Percentiles rank a stretch among this genome's conserved stretches.
These are phyloP conservation scores for Lactarius evosmus DNA, from an alignment of 768 basidiomycete genomes.

Conservation along the genomic window DNA sequence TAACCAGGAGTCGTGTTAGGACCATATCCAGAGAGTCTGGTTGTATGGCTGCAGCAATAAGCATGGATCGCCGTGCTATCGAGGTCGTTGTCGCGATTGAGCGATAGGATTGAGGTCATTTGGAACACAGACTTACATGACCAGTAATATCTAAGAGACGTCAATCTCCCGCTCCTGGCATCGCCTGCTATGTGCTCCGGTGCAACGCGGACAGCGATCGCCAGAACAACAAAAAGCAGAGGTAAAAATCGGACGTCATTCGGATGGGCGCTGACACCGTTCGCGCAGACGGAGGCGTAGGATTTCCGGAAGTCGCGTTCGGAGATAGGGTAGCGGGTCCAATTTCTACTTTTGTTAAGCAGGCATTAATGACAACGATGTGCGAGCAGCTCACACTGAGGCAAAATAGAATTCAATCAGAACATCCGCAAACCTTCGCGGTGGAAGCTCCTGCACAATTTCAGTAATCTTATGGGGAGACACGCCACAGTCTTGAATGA, in stretches of 20 bases:
- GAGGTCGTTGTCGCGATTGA: slow-evolving; percentile 24
- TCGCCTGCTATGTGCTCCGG: slow-evolving; percentile 84
- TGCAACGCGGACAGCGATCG: slow-evolving; percentile 80
- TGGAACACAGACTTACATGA: slow-evolving; percentile 62
- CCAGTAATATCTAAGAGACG: slow-evolving; percentile 92
- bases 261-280: slow-evolving; percentile 64
- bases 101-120: slow-evolving; percentile 9
- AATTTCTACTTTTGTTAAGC: slow-evolving; percentile 56
- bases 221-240: slow-evolving; percentile 89
- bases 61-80: slow-evolving; percentile 77
- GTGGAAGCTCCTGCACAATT: slow-evolving; percentile 84
- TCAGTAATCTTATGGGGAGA: slow-evolving; percentile 88
- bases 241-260: slow-evolving; percentile 83
- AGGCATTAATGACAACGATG: slow-evolving; percentile 12
- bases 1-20: slow-evolving; percentile 78
- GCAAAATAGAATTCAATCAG: slow-evolving; percentile 82
- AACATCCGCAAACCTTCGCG: slow-evolving; percentile 66
- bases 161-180: slow-evolving; percentile 67
- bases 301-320: slow-evolving; percentile 77
- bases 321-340: slow-evolving; percentile 89
- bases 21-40: slow-evolving; percentile 91
- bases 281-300: slow-evolving; percentile 59
- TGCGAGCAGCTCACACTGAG: slow-evolving; percentile 51
- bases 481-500: slow-evolving; percentile 91
- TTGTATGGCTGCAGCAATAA: slow-evolving; percentile 91